Base-by-base conservation (phyloP, 192 early-diverging fungal species). In the Coemansia asiatica region DNA sequence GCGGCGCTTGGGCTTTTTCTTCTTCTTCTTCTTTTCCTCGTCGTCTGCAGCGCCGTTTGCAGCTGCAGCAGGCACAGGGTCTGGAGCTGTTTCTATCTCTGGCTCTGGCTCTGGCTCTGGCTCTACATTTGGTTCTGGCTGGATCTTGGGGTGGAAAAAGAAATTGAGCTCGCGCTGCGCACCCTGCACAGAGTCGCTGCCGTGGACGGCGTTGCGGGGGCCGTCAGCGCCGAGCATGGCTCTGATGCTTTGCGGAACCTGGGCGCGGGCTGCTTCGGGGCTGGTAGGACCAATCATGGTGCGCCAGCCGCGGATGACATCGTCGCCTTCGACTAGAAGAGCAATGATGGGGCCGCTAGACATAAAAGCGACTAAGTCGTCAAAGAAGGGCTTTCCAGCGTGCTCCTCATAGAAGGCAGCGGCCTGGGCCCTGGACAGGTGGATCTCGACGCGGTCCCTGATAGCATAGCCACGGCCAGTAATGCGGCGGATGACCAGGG, bases 201-300 rank as follows among this genome's bases (percentile, higher is more conserved):
- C 86, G 63, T 87, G 85, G 0, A 85, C 82, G 15, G 84, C 85
- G 69, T 87, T 87, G 35, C 71, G 71, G 18, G 65, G 67, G 27
- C 70, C 65, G 38, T 57, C 61, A 6, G 75, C 60, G 28, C 86
- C 86, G 66, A 79, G 66, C 65, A 65, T 38, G 49, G 85, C 85
- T 15, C 86, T 72, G 33, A 87, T 65, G 22, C 76, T 80, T 55
- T 72, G 58, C 7, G 85, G 85, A 6, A 50, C 64, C 23, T 69
- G 27, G 25, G 61, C 28, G 18, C 66, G 72, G 26, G 83, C 85
- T 0, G 35, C 40, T 13, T 46, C 63, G 10, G 78, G 65, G 56
- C 82, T 67, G 21, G 82, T 81, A 0, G 84, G 85, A 10, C 86
- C 86, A 21, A 84, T 68, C 64, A 87, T 77, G 53, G 69, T 69